phyloP scores from a whole-genome alignment of 345 rosid species.

The Hibiscus tridactylites region DNA sequence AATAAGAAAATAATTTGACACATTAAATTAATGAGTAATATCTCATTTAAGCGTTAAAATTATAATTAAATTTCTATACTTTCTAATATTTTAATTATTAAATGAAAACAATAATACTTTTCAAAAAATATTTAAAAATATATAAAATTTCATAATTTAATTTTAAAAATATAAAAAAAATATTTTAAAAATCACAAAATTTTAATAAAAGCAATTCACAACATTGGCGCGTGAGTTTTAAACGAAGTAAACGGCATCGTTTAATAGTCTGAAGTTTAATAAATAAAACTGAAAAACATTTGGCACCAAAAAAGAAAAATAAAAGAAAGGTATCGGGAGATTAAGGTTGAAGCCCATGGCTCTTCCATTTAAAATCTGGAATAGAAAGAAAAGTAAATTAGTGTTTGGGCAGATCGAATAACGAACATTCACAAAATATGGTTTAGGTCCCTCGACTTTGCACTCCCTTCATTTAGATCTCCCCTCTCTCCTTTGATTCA shows the following conservation, averaged over 20 bases:
- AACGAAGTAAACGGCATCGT: neutral
- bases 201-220: neutral
- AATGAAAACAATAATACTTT: too few species aligned
- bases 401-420: neutral
- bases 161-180: too few species aligned
- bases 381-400: neutral
- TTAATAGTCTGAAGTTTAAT: neutral
- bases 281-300: neutral
- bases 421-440: neutral
- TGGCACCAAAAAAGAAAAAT: neutral
- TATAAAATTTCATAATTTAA: too few species aligned
- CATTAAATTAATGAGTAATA: too few species aligned
- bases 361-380: neutral
- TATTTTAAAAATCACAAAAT: too few species aligned
- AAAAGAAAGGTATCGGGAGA: neutral
- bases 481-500: neutral
- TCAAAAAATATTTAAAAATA: too few species aligned
- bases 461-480: constrained; percentile 1
- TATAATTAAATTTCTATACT: too few species aligned
- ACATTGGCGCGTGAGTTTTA: neutral
- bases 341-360: neutral
- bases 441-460: neutral
- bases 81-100: too few species aligned
- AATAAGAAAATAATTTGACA: too few species aligned
- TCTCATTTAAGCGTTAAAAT: too few species aligned